phyloP scores from a whole-genome alignment of 2,329 filamentous ascomycete species.

The Aspergillus costaricaensis region DNA sequence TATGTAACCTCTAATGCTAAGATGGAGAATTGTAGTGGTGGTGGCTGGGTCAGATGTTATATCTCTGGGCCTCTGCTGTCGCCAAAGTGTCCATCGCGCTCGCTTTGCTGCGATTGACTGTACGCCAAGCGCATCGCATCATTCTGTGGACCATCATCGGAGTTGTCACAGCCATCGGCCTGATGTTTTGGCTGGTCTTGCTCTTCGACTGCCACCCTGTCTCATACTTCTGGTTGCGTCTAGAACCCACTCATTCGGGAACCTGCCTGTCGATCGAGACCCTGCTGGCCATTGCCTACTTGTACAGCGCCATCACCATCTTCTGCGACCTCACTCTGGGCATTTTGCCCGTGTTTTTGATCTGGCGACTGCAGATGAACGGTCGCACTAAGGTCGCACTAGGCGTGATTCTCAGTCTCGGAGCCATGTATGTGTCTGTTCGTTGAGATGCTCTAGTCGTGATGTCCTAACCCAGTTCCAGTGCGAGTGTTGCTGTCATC shows the following conservation, averaged over 20 bases:
- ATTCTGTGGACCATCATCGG: slow-evolving; percentile 51
- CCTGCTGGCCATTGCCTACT: slow-evolving; percentile 55
- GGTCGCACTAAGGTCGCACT: slow-evolving; percentile 53
- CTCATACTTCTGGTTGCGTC: slow-evolving; percentile 51
- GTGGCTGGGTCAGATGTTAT: slow-evolving; percentile 57
- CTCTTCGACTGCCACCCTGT: slow-evolving; percentile 55
- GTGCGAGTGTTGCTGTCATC: slow-evolving; percentile 30
- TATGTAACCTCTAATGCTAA: neutral
- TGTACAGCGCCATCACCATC: slow-evolving; percentile 50
- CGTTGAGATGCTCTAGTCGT: neutral
- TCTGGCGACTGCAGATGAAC: slow-evolving; percentile 59
- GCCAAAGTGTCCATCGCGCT: slow-evolving; percentile 55
- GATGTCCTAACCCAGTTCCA: neutral
- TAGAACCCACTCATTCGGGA: slow-evolving; percentile 26
- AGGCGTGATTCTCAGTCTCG: slow-evolving; percentile 55
- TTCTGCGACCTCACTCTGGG: slow-evolving; percentile 51
- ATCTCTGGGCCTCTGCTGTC: slow-evolving; percentile 46
- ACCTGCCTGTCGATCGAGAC: slow-evolving; percentile 48
- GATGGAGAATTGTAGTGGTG: slow-evolving; percentile 33
- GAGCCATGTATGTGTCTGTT: slow-evolving; percentile 43
- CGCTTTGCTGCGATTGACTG: slow-evolving; percentile 54
- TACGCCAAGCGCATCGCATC: slow-evolving; percentile 40
- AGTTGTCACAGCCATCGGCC: slow-evolving; percentile 46
- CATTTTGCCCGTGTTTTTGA: slow-evolving; percentile 55
- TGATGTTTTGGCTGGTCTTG: slow-evolving; percentile 52